These are phyloP conservation scores for Alternaria postmessia DNA, from an alignment of 2,329 filamentous ascomycete genomes.

Conservation along the genomic window DNA sequence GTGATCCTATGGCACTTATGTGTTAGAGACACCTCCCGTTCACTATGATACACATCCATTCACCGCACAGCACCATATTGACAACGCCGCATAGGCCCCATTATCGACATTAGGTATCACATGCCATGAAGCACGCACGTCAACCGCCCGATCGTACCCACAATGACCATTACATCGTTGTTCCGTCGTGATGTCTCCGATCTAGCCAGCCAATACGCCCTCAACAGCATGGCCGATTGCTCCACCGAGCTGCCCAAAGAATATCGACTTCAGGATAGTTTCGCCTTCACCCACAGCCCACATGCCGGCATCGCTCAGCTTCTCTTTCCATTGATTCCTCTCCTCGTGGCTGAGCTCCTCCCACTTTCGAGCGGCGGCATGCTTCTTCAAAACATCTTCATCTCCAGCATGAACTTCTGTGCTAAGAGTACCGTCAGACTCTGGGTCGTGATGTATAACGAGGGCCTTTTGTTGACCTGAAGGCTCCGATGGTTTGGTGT, in stretches of 20 bases:
- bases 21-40: conserved; percentile 9
- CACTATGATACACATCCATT: conserved; percentile 20
- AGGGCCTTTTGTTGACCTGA: conserved; percentile 48
- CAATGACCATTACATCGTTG: not conserved
- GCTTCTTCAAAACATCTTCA: conserved; percentile 47
- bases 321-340: conserved; percentile 72
- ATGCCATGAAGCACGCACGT: not conserved
- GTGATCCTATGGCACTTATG: conserved; percentile 7
- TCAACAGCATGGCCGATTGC: conserved; percentile 55
- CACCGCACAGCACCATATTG: conserved; percentile 8
- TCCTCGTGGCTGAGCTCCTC: conserved; percentile 72
- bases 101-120: conserved; percentile 5
- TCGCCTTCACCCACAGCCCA: conserved; percentile 85
- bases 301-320: conserved; percentile 73
- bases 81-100: not conserved
- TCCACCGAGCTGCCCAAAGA: conserved; percentile 77
- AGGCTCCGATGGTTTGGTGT: conserved; percentile 4
- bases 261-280: conserved; percentile 75
- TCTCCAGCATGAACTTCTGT: conserved; percentile 51
- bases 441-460: conserved; percentile 52
- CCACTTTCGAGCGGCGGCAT: conserved; percentile 68
- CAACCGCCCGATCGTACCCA: not conserved
- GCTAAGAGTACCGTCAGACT: conserved; percentile 48
- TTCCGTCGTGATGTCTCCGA: not conserved
- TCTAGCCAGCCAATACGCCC: conserved; percentile 36